Evolutionary conservation across 192 early-diverging fungal genomes (phyloP), one percentile per base, ranked within the genome.

Genomic region (Umbelopsis ramanniana): DNA sequence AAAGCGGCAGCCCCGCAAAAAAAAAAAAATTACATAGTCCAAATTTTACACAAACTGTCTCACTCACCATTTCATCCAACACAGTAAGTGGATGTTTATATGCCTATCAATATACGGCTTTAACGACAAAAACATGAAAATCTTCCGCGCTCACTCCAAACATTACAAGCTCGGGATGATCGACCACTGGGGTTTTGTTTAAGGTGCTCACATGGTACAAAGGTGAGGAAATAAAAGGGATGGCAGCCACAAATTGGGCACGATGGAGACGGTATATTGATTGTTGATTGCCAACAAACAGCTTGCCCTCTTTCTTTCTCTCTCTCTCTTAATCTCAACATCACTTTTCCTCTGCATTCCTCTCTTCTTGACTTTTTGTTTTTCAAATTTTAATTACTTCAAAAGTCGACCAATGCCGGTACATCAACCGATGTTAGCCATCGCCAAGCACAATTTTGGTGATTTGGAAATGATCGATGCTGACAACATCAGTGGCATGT

Each of bases 401-500:
- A 55, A 23, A n/a, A 50, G 24, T 24, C 37, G 24, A 1, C 9
- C 69, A 54, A 43, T 43, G 40, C 52, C 35, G 52, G 40, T 54
- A 47, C 52, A 71, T 24, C 69, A 71, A 38, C 73, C 73, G 2
- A 57, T 74, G 24, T 67, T 74, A 22, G 57, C 73, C 4, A 24
- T 74, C 7, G 73, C 73, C 6, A 69, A 69, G 19, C 67, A 52
- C 6, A 74, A 69, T 50, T 69, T 74, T 17, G n/a, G 69, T 48
- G 69, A 74, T 38, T 19, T 74, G 6, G 46, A 69, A 22, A 38
- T 46, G 0, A 69, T 60, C 5, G 48, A 68, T 37, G 47, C 46
- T 23, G 73, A 74, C 45, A 74, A 68, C 43, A 40, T 74, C 7
- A 68, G 67, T 40, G 57, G 53, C 29, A 50, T 74, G 55, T 74